phyloP scores from a whole-genome alignment of 139 green algal genomes.

The Spirogloea muscicola region DNA sequence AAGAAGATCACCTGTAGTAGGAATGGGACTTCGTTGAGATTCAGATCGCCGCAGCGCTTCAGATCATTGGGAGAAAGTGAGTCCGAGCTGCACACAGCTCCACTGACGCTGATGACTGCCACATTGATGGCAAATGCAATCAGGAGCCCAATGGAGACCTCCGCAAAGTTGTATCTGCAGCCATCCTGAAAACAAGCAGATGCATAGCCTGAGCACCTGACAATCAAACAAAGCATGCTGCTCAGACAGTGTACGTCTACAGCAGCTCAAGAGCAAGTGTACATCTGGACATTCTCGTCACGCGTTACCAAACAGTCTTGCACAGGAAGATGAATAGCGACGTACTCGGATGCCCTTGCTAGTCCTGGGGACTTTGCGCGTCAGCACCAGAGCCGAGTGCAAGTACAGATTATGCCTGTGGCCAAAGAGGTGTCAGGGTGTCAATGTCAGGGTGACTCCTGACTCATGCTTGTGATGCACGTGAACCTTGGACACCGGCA shows the following conservation, averaged over 20 bases:
- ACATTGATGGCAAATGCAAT: constrained; percentile 81
- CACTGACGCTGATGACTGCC: constrained; percentile 67
- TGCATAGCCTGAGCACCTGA: no score
- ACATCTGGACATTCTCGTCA: no score
- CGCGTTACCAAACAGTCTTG: no score
- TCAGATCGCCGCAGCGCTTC: constrained; percentile 19
- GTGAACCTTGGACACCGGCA: no score
- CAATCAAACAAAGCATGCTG: no score
- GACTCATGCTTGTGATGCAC: no score
- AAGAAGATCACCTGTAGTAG: constrained; percentile 38
- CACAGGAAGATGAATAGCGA: no score
- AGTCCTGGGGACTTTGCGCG: constrained; percentile 32
- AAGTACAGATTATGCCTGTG: constrained; percentile 84
- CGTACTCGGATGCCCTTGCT: constrained; percentile 10
- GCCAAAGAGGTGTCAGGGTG: no score
- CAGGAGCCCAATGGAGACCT: constrained; percentile 66
- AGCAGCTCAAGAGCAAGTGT: no score
- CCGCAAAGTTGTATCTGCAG: constrained; percentile 72
- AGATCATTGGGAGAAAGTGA: not conserved
- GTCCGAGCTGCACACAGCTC: constrained; percentile 18
- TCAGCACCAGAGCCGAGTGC: constrained; percentile 75
- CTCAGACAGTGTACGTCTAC: no score
- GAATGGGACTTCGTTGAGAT: constrained; percentile 36
- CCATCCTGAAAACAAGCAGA: constrained; percentile 57
- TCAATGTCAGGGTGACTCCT: no score